phyloP scores from a whole-genome alignment of 768 basidiomycete genomes.

The Leccinum variicolor region DNA sequence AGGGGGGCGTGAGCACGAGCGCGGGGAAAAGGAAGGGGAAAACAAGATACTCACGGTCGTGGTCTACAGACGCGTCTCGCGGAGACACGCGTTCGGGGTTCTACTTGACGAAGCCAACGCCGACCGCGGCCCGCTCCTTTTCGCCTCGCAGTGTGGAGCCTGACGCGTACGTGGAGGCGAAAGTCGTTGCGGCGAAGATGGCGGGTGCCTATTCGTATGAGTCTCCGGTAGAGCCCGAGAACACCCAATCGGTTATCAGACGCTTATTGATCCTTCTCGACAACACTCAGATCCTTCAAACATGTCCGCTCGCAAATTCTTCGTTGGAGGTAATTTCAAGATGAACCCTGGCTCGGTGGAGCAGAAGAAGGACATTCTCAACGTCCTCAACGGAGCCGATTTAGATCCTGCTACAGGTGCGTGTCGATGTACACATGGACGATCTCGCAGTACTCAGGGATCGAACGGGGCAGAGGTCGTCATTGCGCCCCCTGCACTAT shows the following conservation, averaged over 20 bases:
- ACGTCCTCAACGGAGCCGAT: conserved; percentile 71
- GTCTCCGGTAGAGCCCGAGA: conserved; percentile 5
- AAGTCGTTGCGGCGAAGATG: no score
- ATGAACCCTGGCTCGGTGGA: conserved; percentile 79
- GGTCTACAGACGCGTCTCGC: conserved; percentile 10
- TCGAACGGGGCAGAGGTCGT: conserved; percentile 68
- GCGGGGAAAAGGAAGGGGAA: not conserved
- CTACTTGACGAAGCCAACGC: conserved; percentile 25
- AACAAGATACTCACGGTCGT: conserved; percentile 31
- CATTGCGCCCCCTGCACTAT: conserved; percentile 87
- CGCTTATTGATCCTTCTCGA: not conserved
- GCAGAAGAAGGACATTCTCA: conserved; percentile 63
- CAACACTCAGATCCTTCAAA: not conserved
- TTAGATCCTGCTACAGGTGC: conserved; percentile 78
- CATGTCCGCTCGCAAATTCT: conserved; percentile 65
- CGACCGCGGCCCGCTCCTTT: conserved; percentile 21
- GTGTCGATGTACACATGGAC: not conserved
- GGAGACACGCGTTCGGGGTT: conserved; percentile 26
- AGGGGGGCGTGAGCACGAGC: not conserved
- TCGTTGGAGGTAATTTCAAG: conserved; percentile 98
- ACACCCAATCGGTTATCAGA: not conserved
- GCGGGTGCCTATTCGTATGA: no score
- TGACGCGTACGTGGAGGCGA: no score
- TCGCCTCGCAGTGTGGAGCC: conserved; percentile 18
- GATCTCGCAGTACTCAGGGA: conserved; percentile 9